Evolutionary conservation across 2,329 filamentous ascomycete species (phyloP), one percentile per base, ranked within the genome.

Genomic region (Microdochium nivale): DNA sequence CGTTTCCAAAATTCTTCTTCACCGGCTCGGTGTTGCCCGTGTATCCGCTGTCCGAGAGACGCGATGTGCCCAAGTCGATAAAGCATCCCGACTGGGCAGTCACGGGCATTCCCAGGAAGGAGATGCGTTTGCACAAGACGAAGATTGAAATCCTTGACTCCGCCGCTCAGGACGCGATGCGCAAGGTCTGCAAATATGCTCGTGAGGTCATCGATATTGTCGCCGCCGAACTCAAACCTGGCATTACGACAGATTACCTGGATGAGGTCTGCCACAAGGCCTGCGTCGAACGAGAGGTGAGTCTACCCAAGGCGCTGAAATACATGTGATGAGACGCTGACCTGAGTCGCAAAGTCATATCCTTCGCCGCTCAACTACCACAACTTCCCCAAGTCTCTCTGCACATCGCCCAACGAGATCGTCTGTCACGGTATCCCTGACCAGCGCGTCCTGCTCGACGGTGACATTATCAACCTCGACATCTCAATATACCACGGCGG

Each of bases 361-460:
- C 91, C 90, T 0, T 96, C 91, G 1, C 89, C 90, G 1, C 75
- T 96, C 33, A 96, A 96, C 73, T 96, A 96, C 72, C 86, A 87
- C 74, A 78, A 90, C 68, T 97, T 96, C 72, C 92, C 92, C 57
- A 97, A 97, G 73, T 96, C 92, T 0, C 87, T 96, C 52, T 96
- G 92, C 72, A 96, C 92, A 3, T 96, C 90, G 2, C 72, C 87
- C 46, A 97, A 97, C 75, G 92, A 97, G 71, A 87, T 95, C 57
- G 96, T 97, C 67, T 97, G 92, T 73, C 92, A 97, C 75, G 92
- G 92, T 51, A 96, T 97, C 57, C 92, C 92, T 14, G 92, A 97
- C 64, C 83, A 94, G 66, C 82, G 91, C 50, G 76, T 87, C 7
- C 78, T 97, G 1, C 71, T 89, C 56, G 90, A 96, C 59, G 92